Base-by-base conservation (phyloP, 306 rosid species). In the Glycine tomentella region DNA sequence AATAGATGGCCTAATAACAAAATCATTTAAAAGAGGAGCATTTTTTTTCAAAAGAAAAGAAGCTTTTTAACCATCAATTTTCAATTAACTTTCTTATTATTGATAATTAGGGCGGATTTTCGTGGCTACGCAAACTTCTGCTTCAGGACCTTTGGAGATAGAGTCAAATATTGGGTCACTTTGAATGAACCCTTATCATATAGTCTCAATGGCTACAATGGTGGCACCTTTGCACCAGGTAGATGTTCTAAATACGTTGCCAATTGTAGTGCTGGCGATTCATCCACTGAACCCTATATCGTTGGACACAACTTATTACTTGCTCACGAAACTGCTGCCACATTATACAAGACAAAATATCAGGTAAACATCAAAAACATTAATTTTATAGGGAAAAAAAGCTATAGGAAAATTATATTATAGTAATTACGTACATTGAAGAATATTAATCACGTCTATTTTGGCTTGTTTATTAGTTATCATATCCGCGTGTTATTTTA, bases 81-180 rank as follows among this genome's bases (percentile, higher is more conserved):
- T 0, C 2, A 31, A 34, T 62, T 34, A 11, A 63, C 2, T 63
- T 25, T 59, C 7, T 62, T 62, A 7, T 34, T 6, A 5, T 65
- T 16, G 9, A 36, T 3, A 40, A 57, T 73, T 17, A 88, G 93
- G 77, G 15, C 3, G 31, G 91, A 90, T 77, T 90, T 77, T 63
- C 68, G 15, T 3, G 62, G 52, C 0, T 90, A 88, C 11, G 80
- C 83, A 31, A 57, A 86, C 0, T 79, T 90, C 44, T 81, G 85
- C 75, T 90, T 80, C 86, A 86, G 84, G 80, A 64, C 78, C 0
- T 90, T 81, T 68, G 91, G 94, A 0, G 92, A 90, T 4, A 69
- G 92, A 44, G 94, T 90, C 0, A 89, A 89, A 16, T 46, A 71
- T 61, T 90, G 94, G 92, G 82, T 68, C 1, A 88, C 94, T 20